Base-by-base conservation (phyloP, 768 basidiomycete species). In the Kwoniella dendrophila region DNA sequence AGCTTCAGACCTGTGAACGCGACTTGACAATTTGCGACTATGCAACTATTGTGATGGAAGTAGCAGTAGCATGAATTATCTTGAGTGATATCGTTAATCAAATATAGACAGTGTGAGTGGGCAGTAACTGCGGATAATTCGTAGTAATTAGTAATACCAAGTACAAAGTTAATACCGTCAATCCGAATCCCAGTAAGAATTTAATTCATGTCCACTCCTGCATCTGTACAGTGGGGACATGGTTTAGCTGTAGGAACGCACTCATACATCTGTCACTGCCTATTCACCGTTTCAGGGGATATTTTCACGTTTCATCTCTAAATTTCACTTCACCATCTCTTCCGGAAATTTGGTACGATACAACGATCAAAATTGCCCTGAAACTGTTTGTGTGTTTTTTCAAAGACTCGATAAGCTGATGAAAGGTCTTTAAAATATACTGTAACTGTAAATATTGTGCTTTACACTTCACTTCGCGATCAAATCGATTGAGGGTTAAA, bases 381-480 rank as follows among this genome's bases (percentile, higher is more conserved):
- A 43, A 20, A 43, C 20, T 43, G 41, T 43, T 11, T 43, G 18
- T 43, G n/a, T n/a, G n/a, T 16, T 33, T 14, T 32, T 33, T 22
- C 3, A 16, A 30, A 27, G 47, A 49, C 4, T 11, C 34, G 49
- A 51, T 32, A 18, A 51, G 49, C 8, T 34, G 29, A 32, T 33
- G 49, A 51, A 49, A 51, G 49, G 24, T 29, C 2, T 27, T 11
- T 27, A 27, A 26, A 14, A 26, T 27, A 48, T 48, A 11, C n/a
- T 18, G 22, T 27, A 11, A 36, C 34, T 8, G 16, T 12, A 48
- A 8, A n/a, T 14, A 29, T 11, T 14, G 12, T 4, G 0, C n/a
- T n/a, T n/a, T n/a, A 27, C 24, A 51, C 56, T 58, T 50, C 56
- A 58, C 47, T 58, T 58, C 56, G 47, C 56, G 47, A 58, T 58